phyloP scores from a whole-genome alignment of 108 stramenopile genomes.

The Aureococcus anophagefferens region DNA sequence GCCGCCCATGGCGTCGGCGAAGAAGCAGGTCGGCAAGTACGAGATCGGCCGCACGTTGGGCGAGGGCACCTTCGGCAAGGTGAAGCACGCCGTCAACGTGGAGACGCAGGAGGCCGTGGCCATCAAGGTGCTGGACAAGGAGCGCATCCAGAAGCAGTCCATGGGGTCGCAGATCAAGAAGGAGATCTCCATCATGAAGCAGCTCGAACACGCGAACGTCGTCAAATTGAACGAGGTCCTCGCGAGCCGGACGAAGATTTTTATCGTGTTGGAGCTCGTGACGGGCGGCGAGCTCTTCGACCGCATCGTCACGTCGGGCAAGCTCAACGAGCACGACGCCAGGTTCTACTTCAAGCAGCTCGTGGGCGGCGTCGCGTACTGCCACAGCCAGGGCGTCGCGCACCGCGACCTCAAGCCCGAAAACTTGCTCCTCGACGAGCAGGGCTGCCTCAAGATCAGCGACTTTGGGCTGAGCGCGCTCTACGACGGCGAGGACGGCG shows the following conservation, averaged over 20 bases:
- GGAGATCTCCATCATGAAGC: conserved; percentile 72
- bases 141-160: conserved; percentile 68
- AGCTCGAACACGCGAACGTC: conserved; percentile 66
- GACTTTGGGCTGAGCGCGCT: conserved; percentile 74
- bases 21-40: conserved; percentile 28
- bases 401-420: conserved; percentile 64
- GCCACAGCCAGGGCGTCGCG: conserved; percentile 58
- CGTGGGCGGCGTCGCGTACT: conserved; percentile 59
- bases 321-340: conserved; percentile 58
- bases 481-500: conserved; percentile 29
- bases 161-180: conserved; percentile 76
- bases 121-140: conserved; percentile 55
- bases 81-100: conserved; percentile 19
- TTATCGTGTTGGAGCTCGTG: conserved; percentile 75
- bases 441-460: conserved; percentile 58
- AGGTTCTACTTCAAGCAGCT: conserved; percentile 68
- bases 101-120: conserved; percentile 14
- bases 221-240: conserved; percentile 71
- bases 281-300: conserved; percentile 80
- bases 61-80: conserved; percentile 30
- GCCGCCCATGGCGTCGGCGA: not conserved
- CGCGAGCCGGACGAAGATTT: conserved; percentile 72
- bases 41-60: conserved; percentile 19
- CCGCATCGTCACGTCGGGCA: conserved; percentile 52
- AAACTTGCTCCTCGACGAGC: conserved; percentile 61